Conservation (phyloP, 2,329 filamentous ascomycete species). For the Aureobasidium sp. region DNA sequence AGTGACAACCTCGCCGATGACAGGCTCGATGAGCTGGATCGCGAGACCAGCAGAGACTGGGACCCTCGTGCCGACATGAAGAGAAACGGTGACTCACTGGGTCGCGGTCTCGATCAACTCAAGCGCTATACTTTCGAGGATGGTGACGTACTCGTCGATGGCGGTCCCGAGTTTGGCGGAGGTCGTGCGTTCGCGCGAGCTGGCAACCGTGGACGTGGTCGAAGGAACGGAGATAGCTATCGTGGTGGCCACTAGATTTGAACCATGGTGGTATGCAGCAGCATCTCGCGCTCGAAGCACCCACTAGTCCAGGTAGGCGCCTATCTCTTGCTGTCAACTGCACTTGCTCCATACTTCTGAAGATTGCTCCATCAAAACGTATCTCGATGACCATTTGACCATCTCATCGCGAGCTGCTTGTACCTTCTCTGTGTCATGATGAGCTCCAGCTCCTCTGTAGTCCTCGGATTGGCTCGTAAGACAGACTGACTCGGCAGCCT, state of each 20-base stretch:
- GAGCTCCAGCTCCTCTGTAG: neutral
- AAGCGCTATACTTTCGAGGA: conserved; percentile 39
- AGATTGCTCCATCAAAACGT: neutral
- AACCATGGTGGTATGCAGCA: neutral
- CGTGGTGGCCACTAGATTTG: neutral
- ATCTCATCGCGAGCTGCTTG: neutral
- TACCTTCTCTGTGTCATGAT: neutral
- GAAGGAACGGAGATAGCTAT: conserved; percentile 10
- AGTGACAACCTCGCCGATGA: conserved; percentile 55
- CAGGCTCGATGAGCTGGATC: conserved; percentile 55
- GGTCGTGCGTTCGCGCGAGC: conserved; percentile 18
- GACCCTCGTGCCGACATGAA: conserved; percentile 20
- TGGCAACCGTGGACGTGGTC: conserved; percentile 18
- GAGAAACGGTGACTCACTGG: conserved; percentile 23
- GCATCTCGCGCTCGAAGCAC: neutral
- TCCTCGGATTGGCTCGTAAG: too few relatives aligned
- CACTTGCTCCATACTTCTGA: neutral
- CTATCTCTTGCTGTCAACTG: neutral
- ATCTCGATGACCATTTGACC: too few relatives aligned
- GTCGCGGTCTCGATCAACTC: conserved; percentile 30
- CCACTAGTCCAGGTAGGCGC: neutral
- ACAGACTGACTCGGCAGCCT: too few relatives aligned
- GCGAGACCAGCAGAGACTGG: conserved; percentile 38
- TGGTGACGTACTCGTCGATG: conserved; percentile 37
- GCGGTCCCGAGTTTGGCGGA: conserved; percentile 30